Percentiles rank a stretch among this genome's conserved stretches.
Conservation (phyloP, 2,329 filamentous ascomycete genomes). For the Coniochaeta hoffmannii region DNA sequence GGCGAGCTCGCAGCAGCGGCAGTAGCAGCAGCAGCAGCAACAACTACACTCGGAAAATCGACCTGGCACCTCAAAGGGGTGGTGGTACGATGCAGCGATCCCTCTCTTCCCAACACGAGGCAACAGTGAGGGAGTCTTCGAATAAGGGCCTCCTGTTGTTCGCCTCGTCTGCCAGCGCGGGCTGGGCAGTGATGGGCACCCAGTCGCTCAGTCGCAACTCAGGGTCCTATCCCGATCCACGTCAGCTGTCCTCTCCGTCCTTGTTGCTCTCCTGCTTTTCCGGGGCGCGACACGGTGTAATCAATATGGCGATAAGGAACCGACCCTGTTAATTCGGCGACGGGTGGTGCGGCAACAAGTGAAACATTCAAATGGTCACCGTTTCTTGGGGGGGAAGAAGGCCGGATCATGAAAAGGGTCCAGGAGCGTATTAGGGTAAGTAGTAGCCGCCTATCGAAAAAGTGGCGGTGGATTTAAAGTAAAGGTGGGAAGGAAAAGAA, state of each 20-base stretch:
- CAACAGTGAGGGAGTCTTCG: not conserved
- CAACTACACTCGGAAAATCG: not conserved
- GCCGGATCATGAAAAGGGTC: not conserved
- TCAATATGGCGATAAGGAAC: conserved; percentile 7
- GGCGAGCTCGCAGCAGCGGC: not conserved
- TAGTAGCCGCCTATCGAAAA: conserved; percentile 4
- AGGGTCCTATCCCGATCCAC: not conserved
- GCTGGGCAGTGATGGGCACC: not conserved
- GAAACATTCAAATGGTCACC: conserved; percentile 9
- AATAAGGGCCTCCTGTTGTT: not conserved
- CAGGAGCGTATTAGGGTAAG: not conserved
- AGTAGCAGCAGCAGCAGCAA: too few relatives aligned
- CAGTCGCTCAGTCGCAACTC: not conserved
- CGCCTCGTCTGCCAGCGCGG: not conserved
- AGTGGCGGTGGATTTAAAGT: conserved; percentile 9
- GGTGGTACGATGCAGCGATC: not conserved
- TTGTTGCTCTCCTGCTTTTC: conserved; percentile 9
- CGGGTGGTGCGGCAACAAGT: conserved; percentile 16
- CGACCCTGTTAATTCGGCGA: conserved; percentile 17
- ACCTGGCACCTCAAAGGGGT: not conserved
- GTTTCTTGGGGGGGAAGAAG: not conserved
- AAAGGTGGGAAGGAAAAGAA: conserved; percentile 7
- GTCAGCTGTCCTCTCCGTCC: conserved; percentile 7
- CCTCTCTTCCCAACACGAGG: not conserved
- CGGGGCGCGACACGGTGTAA: conserved; percentile 14